phyloP scores from a whole-genome alignment of 805 yeast species.

The Cyberlindnera petersonii region DNA sequence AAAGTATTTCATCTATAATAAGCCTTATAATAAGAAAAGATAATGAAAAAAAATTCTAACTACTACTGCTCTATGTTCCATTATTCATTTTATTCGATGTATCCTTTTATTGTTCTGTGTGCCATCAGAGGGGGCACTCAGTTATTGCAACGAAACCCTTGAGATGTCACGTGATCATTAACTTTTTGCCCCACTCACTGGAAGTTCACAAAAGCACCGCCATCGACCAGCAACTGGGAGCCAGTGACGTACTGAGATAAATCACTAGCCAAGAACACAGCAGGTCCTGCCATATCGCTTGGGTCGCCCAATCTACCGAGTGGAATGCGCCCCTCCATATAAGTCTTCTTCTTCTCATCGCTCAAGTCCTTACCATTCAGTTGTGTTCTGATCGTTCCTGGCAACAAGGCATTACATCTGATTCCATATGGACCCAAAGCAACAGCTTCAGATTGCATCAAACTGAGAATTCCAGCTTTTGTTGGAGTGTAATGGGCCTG shows the following conservation, averaged over 20 bases:
- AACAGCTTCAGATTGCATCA: constrained; percentile 42
- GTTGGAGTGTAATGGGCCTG: constrained; percentile 48
- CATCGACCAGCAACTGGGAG: constrained; percentile 41
- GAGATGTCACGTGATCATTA: too few species aligned
- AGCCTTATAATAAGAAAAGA: too few species aligned
- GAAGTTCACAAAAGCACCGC: constrained; percentile 43
- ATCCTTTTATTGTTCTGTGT: too few species aligned
- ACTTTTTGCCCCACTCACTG: too few species aligned
- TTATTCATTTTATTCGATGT: too few species aligned
- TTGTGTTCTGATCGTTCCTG: constrained; percentile 42
- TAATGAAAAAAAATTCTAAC: too few species aligned
- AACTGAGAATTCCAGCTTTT: constrained; percentile 42
- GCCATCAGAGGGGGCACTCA: too few species aligned
- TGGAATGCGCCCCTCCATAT: constrained; percentile 40
- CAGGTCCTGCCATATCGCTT: constrained; percentile 40
- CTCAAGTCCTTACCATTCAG: constrained; percentile 41
- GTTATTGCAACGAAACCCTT: too few species aligned
- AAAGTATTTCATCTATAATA: too few species aligned
- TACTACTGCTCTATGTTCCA: too few species aligned
- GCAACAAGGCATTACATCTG: constrained; percentile 42
- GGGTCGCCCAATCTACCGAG: constrained; percentile 37
- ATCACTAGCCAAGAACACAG: constrained; percentile 38
- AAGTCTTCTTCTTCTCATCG: constrained; percentile 32
- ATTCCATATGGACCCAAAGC: constrained; percentile 42
- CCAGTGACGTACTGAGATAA: constrained; percentile 37